Conservation (phyloP, 1,139 yeast species). For the Suhomyces guaymorum region DNA sequence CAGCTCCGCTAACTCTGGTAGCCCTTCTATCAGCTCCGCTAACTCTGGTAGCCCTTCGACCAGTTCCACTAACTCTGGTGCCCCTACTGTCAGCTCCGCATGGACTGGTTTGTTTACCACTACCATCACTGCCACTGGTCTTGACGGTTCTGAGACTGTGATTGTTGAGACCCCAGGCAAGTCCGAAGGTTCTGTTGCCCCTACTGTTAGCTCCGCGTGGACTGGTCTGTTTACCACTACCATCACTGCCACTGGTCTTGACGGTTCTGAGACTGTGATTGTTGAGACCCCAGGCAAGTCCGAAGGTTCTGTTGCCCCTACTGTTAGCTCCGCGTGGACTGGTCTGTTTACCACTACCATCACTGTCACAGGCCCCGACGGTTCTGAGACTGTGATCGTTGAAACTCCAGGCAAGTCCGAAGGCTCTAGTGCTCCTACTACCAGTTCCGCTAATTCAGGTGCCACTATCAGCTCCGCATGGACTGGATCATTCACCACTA, state of each 20-base stretch:
- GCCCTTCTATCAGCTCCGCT: constrained; percentile 10
- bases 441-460: constrained; percentile 16
- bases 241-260: constrained; percentile 11
- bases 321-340: constrained; percentile 1
- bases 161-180: constrained; percentile 13
- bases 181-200: too few species aligned
- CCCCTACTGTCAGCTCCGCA: constrained; percentile 16
- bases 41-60: constrained; percentile 9
- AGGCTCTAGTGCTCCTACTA: too few species aligned
- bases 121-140: constrained; percentile 10
- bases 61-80: constrained; percentile 15
- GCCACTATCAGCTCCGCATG: constrained; percentile 1
- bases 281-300: constrained; percentile 13
- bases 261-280: constrained; percentile 17
- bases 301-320: too few species aligned
- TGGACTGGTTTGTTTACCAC: constrained; percentile 12
- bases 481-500: constrained; percentile 5
- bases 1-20: constrained; percentile 10
- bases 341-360: constrained; percentile 9
- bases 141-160: constrained; percentile 19
- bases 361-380: constrained; percentile 13
- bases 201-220: constrained; percentile 1
- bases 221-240: constrained; percentile 8
- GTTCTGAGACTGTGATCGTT: constrained; percentile 16
- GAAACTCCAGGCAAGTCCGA: constrained; percentile 13